Conservation (phyloP, 2,329 filamentous ascomycete genomes). For the Rachicladosporium sp. region DNA sequence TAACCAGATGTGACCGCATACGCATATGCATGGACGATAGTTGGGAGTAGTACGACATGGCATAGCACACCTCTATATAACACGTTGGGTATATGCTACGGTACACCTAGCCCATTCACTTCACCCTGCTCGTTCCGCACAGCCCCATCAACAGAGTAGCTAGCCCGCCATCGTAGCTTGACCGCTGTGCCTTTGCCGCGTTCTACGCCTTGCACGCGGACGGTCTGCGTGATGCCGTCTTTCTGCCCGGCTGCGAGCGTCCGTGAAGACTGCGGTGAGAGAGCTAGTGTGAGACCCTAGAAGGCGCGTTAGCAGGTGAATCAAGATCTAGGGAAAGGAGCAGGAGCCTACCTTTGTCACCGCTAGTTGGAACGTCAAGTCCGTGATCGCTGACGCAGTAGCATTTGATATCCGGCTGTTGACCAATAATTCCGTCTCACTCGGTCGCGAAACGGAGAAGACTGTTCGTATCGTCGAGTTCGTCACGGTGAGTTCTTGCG, state of each 20-base stretch:
- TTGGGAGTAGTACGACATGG: too few relatives aligned
- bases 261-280: slow-evolving; percentile 76
- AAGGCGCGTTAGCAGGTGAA: too few relatives aligned
- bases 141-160: slow-evolving; percentile 56
- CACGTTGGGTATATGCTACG: slow-evolving; percentile 3
- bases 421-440: slow-evolving; percentile 50
- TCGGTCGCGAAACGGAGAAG: slow-evolving; percentile 54
- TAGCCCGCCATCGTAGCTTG: slow-evolving; percentile 80
- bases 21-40: too few relatives aligned
- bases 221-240: slow-evolving; percentile 69
- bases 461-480: slow-evolving; percentile 56
- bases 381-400: slow-evolving; percentile 55
- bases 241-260: slow-evolving; percentile 58
- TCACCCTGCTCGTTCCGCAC: slow-evolving; percentile 70
- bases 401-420: slow-evolving; percentile 76
- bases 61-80: too few relatives aligned
- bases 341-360: slow-evolving; percentile 97
- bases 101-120: slow-evolving; percentile 63
- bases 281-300: slow-evolving; percentile 39
- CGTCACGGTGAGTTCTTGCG: slow-evolving; percentile 53
- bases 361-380: slow-evolving; percentile 82
- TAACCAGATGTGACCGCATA: too few relatives aligned
- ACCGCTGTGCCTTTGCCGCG: slow-evolving; percentile 61
- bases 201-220: slow-evolving; percentile 65
- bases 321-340: too few relatives aligned